phyloP scores from a whole-genome alignment of 176 grass and related monocot species.

The Carex cristatella region DNA sequence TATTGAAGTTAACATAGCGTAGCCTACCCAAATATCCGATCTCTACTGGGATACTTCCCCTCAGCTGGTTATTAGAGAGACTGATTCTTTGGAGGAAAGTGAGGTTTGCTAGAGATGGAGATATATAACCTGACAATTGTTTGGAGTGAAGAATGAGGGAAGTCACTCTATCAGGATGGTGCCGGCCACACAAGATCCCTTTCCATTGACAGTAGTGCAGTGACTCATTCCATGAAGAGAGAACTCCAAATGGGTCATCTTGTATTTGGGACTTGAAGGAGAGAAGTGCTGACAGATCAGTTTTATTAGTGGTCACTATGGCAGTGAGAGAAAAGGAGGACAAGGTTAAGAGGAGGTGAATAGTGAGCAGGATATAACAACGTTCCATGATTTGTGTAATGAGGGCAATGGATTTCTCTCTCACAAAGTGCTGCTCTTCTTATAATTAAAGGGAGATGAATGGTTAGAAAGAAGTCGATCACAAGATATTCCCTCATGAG shows the following conservation, averaged over 20 bases:
- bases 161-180: slow-evolving; percentile 26
- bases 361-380: background rate
- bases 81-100: slow-evolving; percentile 31
- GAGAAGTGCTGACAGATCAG: slow-evolving; percentile 24
- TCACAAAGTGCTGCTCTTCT: background rate
- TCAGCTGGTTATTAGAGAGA: slow-evolving; percentile 24
- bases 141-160: slow-evolving; percentile 8
- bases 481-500: background rate
- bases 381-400: background rate
- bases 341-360: background rate
- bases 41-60: slow-evolving; percentile 14
- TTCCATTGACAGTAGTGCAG: slow-evolving; percentile 24
- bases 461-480: too few relatives aligned
- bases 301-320: background rate
- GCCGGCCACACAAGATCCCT: slow-evolving; percentile 27
- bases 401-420: background rate
- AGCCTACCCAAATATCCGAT: slow-evolving; percentile 11
- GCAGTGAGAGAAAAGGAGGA: background rate
- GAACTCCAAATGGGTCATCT: background rate
- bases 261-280: slow-evolving; percentile 26
- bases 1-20: background rate
- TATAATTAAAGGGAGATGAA: background rate
- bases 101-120: slow-evolving; percentile 24
- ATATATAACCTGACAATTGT: background rate
- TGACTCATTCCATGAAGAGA: slow-evolving; percentile 42